Conservation (phyloP, 257 asterid species). For the Knoxia roxburghii region DNA sequence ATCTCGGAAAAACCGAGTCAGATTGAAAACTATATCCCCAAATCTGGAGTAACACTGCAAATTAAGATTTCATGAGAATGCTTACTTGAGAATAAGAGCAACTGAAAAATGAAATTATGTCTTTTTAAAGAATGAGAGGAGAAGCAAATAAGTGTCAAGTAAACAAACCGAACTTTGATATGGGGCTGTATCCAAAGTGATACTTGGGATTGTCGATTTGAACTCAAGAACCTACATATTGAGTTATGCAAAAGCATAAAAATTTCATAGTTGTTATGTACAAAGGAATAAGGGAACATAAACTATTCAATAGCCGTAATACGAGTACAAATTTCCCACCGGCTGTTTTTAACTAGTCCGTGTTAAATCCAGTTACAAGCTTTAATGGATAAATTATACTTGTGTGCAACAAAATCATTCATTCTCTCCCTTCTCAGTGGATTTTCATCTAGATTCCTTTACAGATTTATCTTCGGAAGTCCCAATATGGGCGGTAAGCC, state of each 20-base stretch:
- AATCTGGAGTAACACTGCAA: conserved; percentile 83
- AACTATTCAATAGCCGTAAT: background rate
- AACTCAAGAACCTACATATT: conserved; percentile 52
- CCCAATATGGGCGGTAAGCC: background rate
- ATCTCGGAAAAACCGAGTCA: conserved; percentile 88
- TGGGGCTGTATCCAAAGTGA: conserved; percentile 93
- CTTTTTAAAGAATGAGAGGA: background rate
- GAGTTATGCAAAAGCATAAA: background rate
- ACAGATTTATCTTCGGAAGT: background rate
- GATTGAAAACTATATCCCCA: conserved; percentile 81
- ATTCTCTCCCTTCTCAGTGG: background rate
- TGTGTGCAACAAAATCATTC: background rate
- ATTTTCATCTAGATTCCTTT: background rate
- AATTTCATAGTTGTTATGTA: background rate
- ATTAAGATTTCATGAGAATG: conserved; percentile 3
- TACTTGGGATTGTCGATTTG: conserved; percentile 75
- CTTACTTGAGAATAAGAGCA: conserved; percentile 7
- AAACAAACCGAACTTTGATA: conserved; percentile 60
- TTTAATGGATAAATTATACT: background rate
- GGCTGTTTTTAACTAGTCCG: background rate
- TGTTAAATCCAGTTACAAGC: background rate
- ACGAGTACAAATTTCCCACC: background rate
- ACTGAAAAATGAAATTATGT: background rate
- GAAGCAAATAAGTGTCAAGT: conserved; percentile 9
- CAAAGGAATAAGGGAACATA: background rate